Base-by-base conservation (phyloP, 2,329 filamentous ascomycete genomes). In the Orbilia blumenaviensis region DNA sequence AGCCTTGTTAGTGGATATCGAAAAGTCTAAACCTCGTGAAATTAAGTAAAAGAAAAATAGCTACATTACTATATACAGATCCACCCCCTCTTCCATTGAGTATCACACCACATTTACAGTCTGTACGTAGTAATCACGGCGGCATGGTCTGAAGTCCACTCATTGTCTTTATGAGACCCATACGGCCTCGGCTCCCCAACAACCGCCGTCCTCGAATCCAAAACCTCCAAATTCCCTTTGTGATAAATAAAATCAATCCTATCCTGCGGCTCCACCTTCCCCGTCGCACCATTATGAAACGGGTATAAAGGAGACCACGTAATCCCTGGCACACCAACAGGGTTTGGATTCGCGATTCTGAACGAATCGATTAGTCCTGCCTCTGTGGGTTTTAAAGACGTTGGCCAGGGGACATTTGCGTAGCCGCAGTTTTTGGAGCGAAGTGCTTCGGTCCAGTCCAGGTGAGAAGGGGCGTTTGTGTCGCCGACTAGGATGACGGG, bases 161-260 rank as follows among this genome's bases (percentile, higher is more conserved):
- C 83, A 16, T 85, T 85, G 7, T 83, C 61, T 64, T 77, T 58
- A 44, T 84, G 80, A 62, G 83, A 76, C 0, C 84, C 84, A 52
- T 80, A 66, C 1, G 82, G 77, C 58, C 78, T 80, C 0, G 83
- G 83, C 0, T 80, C 78, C 1, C 84, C 84, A 0, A 82, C 81
- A 0, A 85, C 78, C 0, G 82, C 21, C 0, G 78, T 78, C 5
- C 80, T 74, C 0, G 83, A 83, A n/a, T 78, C 79, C 0, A 81
- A 32, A 0, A 82, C 81, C 32, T 79, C 79, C 2, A 85, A 72
- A 0, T 66, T 56, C 0, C 83, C 83, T 69, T 82, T 83, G 79
- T 84, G 81, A 36, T 84, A 84, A 21, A 85, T 81, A 64, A 84
- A 85, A 77, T 85, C 84, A 36, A 85, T 85, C 12, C 84, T 77